These are phyloP conservation scores for Nothophoma quercina DNA, from an alignment of 2,329 filamentous ascomycete genomes.

Conservation along the genomic window DNA sequence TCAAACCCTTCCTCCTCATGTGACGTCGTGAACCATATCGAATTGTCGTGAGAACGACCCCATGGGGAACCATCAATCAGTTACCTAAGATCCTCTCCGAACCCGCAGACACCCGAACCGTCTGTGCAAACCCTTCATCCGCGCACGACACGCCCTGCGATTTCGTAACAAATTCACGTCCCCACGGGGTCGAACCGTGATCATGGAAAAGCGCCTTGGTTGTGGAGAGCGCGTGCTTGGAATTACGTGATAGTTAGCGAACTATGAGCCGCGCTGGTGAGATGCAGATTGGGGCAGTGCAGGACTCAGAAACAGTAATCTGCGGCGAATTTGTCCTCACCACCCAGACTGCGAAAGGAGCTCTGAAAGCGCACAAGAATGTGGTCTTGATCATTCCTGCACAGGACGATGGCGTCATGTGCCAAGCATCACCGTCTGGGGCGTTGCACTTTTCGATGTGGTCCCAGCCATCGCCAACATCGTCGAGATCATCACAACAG, in stretches of 20 bases:
- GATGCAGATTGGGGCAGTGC: not conserved
- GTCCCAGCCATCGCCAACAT: not conserved
- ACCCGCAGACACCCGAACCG: not conserved
- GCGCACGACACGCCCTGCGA: conserved; percentile 1
- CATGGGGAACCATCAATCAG: conserved; percentile 12
- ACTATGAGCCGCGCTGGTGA: not conserved
- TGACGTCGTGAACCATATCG: too few relatives aligned
- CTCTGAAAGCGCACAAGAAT: not conserved
- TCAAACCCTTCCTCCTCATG: not conserved
- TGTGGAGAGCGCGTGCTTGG: conserved; percentile 9
- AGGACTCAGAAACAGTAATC: not conserved
- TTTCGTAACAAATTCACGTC: conserved; percentile 9
- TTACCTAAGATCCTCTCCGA: conserved; percentile 12
- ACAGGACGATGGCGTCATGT: not conserved
- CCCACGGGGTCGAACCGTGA: conserved; percentile 4
- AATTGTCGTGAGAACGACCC: not conserved
- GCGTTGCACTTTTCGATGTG: not conserved
- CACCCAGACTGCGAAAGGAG: not conserved
- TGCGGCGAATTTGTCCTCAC: too few relatives aligned
- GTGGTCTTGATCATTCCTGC: not conserved
- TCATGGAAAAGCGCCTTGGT: not conserved
- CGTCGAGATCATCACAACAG: not conserved
- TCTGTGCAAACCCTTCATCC: not conserved
- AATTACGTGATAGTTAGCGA: conserved; percentile 13
- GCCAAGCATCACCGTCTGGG: conserved; percentile 3